Base-by-base conservation (phyloP, 495 filamentous ascomycete species). In the Talaromyces proteolyticus region DNA sequence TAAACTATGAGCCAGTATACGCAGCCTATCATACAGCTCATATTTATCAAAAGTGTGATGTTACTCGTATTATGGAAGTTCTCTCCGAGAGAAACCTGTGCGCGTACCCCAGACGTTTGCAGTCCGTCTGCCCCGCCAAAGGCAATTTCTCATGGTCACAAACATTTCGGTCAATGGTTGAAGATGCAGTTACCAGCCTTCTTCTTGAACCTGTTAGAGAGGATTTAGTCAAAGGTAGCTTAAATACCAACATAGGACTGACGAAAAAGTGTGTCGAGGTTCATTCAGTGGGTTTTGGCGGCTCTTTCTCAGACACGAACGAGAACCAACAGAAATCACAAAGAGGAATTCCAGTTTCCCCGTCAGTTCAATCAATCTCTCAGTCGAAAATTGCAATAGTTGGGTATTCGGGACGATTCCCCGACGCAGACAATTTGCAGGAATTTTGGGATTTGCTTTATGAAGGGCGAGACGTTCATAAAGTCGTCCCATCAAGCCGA, bases 331-430 rank as follows among this genome's bases (percentile, higher is more conserved):
- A 34, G 29, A 2, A 34, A 34, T 34, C 14, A 14, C 29, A 34
- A 34, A n/a, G n/a, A n/a, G n/a, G n/a, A n/a, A n/a, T n/a, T n/a
- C n/a, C n/a, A n/a, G n/a, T n/a, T n/a, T n/a, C n/a, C n/a, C n/a
- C n/a, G n/a, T n/a, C n/a, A 14, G 14, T 14, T 14, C 29, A 34
- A 4, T 14, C 29, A 10, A 34, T 34, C 1, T 34, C 29, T 19
- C 4, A 21, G 6, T 43, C 41, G 0, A 75, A 75, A 47, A 69
- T 91, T 36, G 87, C 87, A 16, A 87, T 91, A 50, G 80, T 91
- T 42, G 87, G 86, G 44, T 82, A 87, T 72, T 85, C 86, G 3
- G 82, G 86, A 24, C 72, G 87, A 44, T 87, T 91, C 54, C 87
- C 87, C 1, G 82, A 85, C 43, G 81, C 84, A 1, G 74, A 76